Evolutionary conservation across 768 basidiomycete genomes (phyloP).

Genomic region (Postia placenta): DNA sequence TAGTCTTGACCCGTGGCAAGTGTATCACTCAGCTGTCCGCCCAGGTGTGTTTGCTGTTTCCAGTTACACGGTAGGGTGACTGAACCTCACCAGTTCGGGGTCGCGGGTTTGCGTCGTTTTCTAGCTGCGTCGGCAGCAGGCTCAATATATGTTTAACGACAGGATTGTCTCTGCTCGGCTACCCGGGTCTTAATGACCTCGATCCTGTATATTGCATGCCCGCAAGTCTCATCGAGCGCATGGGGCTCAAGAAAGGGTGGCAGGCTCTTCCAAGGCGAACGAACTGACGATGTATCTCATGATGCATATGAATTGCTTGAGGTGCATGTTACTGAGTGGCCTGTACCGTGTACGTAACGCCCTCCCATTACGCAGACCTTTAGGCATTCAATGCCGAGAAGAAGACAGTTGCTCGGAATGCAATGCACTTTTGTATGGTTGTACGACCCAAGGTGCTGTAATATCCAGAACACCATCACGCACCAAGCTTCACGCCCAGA

Average conservation of each 20-base stretch:
- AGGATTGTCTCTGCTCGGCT: conserved; percentile 87
- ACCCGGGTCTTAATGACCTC: conserved; percentile 75
- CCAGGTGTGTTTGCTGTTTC: conserved; percentile 44
- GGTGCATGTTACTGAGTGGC: no score
- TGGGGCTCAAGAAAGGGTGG: conserved; percentile 67
- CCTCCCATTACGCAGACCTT: no score
- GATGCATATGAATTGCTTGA: no score
- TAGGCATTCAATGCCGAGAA: no score
- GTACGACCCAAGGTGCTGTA: no score
- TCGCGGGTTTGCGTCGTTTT: conserved; percentile 51
- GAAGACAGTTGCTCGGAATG: no score
- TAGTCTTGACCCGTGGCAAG: no score
- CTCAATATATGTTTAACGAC: neutral
- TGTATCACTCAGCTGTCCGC: no score
- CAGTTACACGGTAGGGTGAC: neutral
- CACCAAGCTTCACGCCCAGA: neutral
- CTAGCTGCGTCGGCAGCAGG: neutral
- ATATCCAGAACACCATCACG: no score
- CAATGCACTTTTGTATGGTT: no score
- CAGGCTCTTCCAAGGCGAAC: conserved; percentile 46
- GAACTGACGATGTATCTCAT: no score
- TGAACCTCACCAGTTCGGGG: conserved; percentile 58
- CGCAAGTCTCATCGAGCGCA: conserved; percentile 58
- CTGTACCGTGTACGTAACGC: no score
- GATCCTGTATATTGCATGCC: conserved; percentile 99